A percentile compares a stretch with the other conserved stretches of the same genome.
Conservation (phyloP, 495 filamentous ascomycete species). For the Xylaria venustula region DNA sequence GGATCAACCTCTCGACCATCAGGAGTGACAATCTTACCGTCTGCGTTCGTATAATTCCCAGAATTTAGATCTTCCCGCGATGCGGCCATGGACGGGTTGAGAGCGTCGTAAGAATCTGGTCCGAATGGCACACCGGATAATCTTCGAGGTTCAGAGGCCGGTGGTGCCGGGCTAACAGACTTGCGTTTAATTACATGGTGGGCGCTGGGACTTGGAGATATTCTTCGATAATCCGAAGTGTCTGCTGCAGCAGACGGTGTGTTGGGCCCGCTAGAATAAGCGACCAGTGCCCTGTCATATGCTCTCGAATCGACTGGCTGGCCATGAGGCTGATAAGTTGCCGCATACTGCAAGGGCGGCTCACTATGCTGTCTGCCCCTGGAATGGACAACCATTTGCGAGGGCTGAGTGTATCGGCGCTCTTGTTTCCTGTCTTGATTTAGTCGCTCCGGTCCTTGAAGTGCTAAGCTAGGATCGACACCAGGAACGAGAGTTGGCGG, state of each 20-base stretch:
- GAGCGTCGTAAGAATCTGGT: constrained; percentile 79
- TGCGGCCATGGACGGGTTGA: constrained; percentile 57
- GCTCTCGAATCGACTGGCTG: constrained; percentile 33
- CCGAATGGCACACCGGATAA: constrained; percentile 75
- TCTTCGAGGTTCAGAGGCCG: constrained; percentile 50
- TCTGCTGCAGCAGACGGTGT: constrained; percentile 30
- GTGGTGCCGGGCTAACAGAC: constrained; percentile 73
- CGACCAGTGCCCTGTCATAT: constrained; percentile 32
- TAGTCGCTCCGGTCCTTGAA: constrained; percentile 55
- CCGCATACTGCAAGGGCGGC: constrained; percentile 28
- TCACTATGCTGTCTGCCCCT: constrained; percentile 43
- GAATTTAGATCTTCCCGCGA: constrained; percentile 26
- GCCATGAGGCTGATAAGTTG: constrained; percentile 39
- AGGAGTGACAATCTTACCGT: constrained; percentile 70
- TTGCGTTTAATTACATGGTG: constrained; percentile 64
- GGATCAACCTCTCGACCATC: constrained; percentile 89
- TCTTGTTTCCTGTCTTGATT: constrained; percentile 45
- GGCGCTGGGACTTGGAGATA: constrained; percentile 57
- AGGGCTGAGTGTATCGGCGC: constrained; percentile 40
- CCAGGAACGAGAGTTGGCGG: constrained; percentile 70
- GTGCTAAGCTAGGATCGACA: constrained; percentile 58
- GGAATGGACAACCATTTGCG: constrained; percentile 32
- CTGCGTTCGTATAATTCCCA: constrained; percentile 42
- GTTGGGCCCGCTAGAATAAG: constrained; percentile 40
- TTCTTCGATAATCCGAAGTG: constrained; percentile 43